These are phyloP conservation scores for Rhododendron kiyosumense DNA, from an alignment of 148 eudicot species.

Conservation along the genomic window DNA sequence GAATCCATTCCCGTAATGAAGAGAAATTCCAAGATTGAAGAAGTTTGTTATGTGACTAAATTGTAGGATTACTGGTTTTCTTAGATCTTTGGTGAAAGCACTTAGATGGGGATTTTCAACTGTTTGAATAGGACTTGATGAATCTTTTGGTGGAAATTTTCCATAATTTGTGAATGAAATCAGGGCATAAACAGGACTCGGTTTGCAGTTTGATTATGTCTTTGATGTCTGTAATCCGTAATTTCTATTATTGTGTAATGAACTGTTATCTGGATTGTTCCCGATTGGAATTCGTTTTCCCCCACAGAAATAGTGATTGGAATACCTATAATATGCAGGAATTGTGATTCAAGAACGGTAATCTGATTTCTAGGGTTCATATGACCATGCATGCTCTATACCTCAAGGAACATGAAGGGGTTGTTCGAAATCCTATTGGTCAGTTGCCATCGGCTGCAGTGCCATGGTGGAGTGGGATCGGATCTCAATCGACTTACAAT, in stretches of 20 bases:
- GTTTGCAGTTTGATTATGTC: neutral
- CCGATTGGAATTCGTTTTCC: neutral
- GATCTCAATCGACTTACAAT: slow-evolving; percentile 12
- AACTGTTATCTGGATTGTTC: neutral
- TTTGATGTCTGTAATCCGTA: neutral
- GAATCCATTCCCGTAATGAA: neutral
- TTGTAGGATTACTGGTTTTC: neutral
- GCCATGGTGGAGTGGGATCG: slow-evolving; percentile 29
- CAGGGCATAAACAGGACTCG: neutral
- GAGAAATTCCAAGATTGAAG: neutral
- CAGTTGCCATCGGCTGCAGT: slow-evolving; percentile 17
- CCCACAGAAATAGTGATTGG: neutral
- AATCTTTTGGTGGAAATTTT: neutral
- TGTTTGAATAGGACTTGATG: neutral
- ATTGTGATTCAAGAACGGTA: neutral
- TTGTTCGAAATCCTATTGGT: slow-evolving; percentile 10
- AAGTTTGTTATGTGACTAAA: neutral
- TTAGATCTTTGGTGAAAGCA: neutral
- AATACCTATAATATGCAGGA: slow-evolving; percentile 10
- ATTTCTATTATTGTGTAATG: neutral
- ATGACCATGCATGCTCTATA: slow-evolving; percentile 22
- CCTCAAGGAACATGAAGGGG: slow-evolving; percentile 26
- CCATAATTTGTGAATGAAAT: neutral
- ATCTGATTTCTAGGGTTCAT: neutral
- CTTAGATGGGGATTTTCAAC: neutral